A percentile compares a stretch with the other conserved stretches of the same genome.
These are phyloP conservation scores for Nothophytophthora sp. DNA, from an alignment of 352 stramenopile species.

Conservation along the genomic window DNA sequence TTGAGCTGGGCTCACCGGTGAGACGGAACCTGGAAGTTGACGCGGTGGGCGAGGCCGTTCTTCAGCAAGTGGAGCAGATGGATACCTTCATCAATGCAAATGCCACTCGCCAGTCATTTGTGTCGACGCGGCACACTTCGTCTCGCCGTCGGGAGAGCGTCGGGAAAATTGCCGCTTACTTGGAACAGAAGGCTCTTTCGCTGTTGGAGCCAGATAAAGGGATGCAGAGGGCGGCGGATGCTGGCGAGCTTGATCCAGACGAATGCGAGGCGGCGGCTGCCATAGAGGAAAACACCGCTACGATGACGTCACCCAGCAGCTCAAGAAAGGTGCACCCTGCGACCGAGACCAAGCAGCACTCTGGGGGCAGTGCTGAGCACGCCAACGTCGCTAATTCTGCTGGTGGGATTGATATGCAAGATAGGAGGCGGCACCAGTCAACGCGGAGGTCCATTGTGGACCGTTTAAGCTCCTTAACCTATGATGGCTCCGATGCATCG, in stretches of 20 bases:
- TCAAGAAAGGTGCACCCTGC: slow-evolving; percentile 19
- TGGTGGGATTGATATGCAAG: not conserved
- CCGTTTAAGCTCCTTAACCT: slow-evolving; percentile 15
- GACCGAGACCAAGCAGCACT: slow-evolving; percentile 17
- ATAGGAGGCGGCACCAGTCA: slow-evolving; percentile 5
- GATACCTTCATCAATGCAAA: slow-evolving; percentile 44
- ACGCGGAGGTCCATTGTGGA: slow-evolving; percentile 14
- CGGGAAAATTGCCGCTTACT: slow-evolving; percentile 21
- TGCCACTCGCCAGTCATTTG: slow-evolving; percentile 15
- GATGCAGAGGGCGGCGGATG: not conserved
- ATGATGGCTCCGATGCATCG: slow-evolving; percentile 9
- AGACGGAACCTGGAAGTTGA: slow-evolving; percentile 10
- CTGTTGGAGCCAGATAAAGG: slow-evolving; percentile 7
- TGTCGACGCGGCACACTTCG: not conserved
- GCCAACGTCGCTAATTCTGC: slow-evolving; percentile 3
- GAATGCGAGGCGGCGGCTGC: not conserved
- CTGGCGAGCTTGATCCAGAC: not conserved
- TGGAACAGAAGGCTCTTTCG: slow-evolving; percentile 20
- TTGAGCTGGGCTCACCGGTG: slow-evolving; percentile 10
- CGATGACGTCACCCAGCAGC: not conserved
- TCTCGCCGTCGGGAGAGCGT: slow-evolving; percentile 17
- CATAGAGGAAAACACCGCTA: not conserved
- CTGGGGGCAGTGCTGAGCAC: slow-evolving; percentile 9
- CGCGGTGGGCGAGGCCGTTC: slow-evolving; percentile 21
- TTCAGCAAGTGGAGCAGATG: slow-evolving; percentile 43